Base-by-base conservation (phyloP, 2,329 filamentous ascomycete genomes). In the Fusarium protoensiforme region DNA sequence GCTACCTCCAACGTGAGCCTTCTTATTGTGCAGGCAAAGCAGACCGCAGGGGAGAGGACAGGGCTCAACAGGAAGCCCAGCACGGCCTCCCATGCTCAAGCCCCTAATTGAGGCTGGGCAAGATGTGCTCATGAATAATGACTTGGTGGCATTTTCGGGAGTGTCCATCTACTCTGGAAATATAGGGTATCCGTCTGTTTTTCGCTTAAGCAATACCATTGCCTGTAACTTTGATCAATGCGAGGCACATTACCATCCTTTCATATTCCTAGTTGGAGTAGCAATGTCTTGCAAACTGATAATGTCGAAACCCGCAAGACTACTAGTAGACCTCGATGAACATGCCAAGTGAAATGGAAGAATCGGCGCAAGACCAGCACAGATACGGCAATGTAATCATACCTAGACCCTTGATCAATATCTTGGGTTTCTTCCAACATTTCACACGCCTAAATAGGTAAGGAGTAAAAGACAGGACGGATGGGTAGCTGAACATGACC, bases 11-110 rank as follows among this genome's bases (percentile, higher is more conserved):
- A 68, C 22, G 39, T 62, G 11, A 68, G 68, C 24, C 14, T 71
- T 9, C 13, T 71, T 0, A 61, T 73, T 16, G 41, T 68, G 4
- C 68, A 72, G 16, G 58, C 70, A 3, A 72, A 46, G 48, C 38
- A 67, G 24, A 24, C n/a, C 3, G 56, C 33, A 1, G 4, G 24
- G 4, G 62, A 61, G 31, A 61, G 39, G 51, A 16, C 62, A 2
- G 31, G 11, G 1, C 14, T 53, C 8, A 35, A 58, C 8, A 57
- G 35, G n/a, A 69, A 61, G 39, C 11, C 48, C 2, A 71, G 69
- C 10, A 33, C 61, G 10, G 51, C 41, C 11, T 66, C 62, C 1
- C 39, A 65, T 36, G 54, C 29, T 5, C 54, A 56, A 6, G 65
- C 33, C 6, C 29, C 18, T 27, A 18, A 36, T 29, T 57, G 41